phyloP scores from a whole-genome alignment of 2,329 filamentous ascomycete genomes.

The Aspergillus oerlinghausenensis region DNA sequence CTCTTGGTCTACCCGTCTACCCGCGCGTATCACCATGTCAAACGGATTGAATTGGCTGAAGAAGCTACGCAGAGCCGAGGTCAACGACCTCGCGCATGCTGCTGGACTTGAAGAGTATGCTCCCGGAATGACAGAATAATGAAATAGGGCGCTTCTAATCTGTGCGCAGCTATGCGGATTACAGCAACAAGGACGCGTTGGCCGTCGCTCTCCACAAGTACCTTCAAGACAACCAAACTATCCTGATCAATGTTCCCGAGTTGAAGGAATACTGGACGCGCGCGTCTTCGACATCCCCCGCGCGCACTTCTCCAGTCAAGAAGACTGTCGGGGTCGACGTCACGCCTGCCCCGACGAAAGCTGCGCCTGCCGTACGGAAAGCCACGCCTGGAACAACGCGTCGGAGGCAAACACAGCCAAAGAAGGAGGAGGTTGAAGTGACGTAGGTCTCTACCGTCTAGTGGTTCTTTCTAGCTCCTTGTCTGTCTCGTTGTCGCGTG shows the following conservation, averaged over 20 bases:
- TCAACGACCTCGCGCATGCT: constrained; percentile 67
- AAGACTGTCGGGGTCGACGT: constrained; percentile 39
- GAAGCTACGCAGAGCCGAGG: constrained; percentile 75
- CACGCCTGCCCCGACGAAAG: constrained; percentile 30
- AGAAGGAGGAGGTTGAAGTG: constrained; percentile 35
- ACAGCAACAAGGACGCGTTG: constrained; percentile 73
- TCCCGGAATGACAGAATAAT: constrained; percentile 8
- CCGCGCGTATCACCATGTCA: constrained; percentile 51
- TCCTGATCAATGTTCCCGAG: constrained; percentile 58
- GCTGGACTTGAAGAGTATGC: constrained; percentile 71
- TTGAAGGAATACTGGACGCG: constrained; percentile 72
- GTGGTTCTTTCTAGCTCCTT: background rate
- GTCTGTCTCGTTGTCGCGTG: background rate
- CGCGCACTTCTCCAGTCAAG: constrained; percentile 46
- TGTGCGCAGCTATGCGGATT: constrained; percentile 54
- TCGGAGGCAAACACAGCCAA: constrained; percentile 37
- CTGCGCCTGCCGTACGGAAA: constrained; percentile 12
- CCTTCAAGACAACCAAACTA: constrained; percentile 63
- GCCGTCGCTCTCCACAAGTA: constrained; percentile 69
- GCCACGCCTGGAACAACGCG: constrained; percentile 30
- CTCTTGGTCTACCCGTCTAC: constrained; percentile 26
- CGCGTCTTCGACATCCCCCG: constrained; percentile 29
- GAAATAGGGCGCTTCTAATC: background rate
- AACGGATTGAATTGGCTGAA: constrained; percentile 67
- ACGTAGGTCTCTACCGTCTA: constrained; percentile 10